These are phyloP conservation scores for Rhodosporidiobolus odoratus DNA, from an alignment of 768 basidiomycete species.

Conservation along the genomic window DNA sequence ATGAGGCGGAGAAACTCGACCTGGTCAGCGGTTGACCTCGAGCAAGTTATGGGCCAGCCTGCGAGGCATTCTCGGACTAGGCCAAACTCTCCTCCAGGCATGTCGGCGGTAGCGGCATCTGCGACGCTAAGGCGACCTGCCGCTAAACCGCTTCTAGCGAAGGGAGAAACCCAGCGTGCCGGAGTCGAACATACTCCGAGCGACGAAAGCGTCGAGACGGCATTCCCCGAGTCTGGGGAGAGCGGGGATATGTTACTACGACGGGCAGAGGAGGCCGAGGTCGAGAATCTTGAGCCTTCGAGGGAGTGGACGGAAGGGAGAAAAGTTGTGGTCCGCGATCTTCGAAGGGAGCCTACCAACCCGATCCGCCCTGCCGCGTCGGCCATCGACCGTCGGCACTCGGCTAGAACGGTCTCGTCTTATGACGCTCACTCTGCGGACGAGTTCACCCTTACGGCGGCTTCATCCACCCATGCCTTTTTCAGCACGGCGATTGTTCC, in stretches of 20 bases:
- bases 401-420: neutral
- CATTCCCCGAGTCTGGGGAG: slow-evolving; percentile 7
- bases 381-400: neutral
- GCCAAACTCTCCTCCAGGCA: neutral
- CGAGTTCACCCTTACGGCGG: too few species aligned
- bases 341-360: slow-evolving; percentile 16
- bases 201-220: slow-evolving; percentile 3
- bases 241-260: slow-evolving; percentile 7
- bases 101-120: too few species aligned
- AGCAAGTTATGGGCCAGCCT: neutral
- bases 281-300: neutral
- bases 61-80: neutral
- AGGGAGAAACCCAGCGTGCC: too few species aligned
- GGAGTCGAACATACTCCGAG: neutral
- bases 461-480: too few species aligned
- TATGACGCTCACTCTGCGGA: neutral
- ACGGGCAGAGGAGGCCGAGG: neutral
- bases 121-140: too few species aligned
- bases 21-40: neutral
- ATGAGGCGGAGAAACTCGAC: neutral
- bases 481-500: neutral
- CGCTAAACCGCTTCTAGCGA: too few species aligned
- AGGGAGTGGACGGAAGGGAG: slow-evolving; percentile 14
- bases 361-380: slow-evolving; percentile 1
- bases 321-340: slow-evolving; percentile 13